Conservation (phyloP, 345 rosid species). For the Euphorbia pulcherrima region DNA sequence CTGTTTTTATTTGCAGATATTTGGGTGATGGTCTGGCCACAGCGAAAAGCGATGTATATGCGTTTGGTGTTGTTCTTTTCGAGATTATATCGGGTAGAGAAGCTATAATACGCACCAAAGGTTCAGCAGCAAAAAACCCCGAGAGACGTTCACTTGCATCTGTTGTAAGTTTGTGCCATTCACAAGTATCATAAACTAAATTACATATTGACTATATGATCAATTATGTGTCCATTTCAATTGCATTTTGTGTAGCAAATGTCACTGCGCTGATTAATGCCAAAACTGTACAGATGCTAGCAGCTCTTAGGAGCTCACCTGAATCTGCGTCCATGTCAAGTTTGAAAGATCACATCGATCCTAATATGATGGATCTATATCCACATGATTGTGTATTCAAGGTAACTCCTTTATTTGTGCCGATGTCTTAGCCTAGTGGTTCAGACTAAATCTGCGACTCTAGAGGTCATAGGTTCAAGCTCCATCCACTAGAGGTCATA, state of each 20-base stretch:
- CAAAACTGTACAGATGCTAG: constrained; percentile 58
- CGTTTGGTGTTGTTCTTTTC: constrained; percentile 91
- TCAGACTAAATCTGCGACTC: no score
- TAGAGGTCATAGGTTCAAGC: no score
- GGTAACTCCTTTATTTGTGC: constrained; percentile 55
- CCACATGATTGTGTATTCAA: constrained; percentile 94
- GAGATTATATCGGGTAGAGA: constrained; percentile 87
- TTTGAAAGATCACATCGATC: constrained; percentile 68
- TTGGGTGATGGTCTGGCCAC: constrained; percentile 85
- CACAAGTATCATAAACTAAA: not conserved
- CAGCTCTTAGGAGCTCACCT: constrained; percentile 61
- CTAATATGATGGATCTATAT: constrained; percentile 75
- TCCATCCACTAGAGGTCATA: no score
- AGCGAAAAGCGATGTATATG: constrained; percentile 85
- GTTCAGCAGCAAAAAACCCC: constrained; percentile 48
- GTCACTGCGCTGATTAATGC: not conserved
- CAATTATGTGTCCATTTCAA: not conserved
- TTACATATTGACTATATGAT: not conserved
- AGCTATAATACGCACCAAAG: constrained; percentile 70
- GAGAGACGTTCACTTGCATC: constrained; percentile 88
- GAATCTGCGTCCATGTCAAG: constrained; percentile 68
- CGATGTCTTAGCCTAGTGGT: no score
- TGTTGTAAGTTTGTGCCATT: constrained; percentile 47
- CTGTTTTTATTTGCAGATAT: constrained; percentile 48
- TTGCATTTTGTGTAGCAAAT: not conserved